These are phyloP conservation scores for Allantophomopsis cytisporea DNA, from an alignment of 2,329 filamentous ascomycete species.

Conservation along the genomic window DNA sequence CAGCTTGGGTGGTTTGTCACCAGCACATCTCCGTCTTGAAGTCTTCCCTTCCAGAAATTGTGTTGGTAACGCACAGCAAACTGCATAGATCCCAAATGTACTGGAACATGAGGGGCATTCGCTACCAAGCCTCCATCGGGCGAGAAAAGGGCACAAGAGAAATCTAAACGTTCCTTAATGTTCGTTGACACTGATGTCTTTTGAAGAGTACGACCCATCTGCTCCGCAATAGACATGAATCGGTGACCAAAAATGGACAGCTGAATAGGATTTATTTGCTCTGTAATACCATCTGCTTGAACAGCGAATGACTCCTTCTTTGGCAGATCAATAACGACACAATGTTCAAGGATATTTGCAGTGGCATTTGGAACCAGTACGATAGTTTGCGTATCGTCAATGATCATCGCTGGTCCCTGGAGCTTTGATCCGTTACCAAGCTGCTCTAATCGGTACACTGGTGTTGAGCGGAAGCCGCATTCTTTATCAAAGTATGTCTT, in stretches of 20 bases:
- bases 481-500: constrained; percentile 58
- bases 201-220: constrained; percentile 68
- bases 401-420: constrained; percentile 71
- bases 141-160: constrained; percentile 73
- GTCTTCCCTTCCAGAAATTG: constrained; percentile 64
- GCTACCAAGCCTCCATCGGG: constrained; percentile 63
- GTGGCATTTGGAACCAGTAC: constrained; percentile 70
- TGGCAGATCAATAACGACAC: constrained; percentile 77
- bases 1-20: constrained; percentile 78
- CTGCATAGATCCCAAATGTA: constrained; percentile 76
- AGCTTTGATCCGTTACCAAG: constrained; percentile 60
- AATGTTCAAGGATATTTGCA: constrained; percentile 69
- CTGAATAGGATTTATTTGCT: constrained; percentile 52
- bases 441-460: constrained; percentile 70
- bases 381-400: constrained; percentile 83
- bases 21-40: constrained; percentile 69
- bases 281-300: constrained; percentile 21
- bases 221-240: constrained; percentile 78
- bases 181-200: constrained; percentile 73
- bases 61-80: constrained; percentile 70
- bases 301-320: constrained; percentile 21
- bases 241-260: constrained; percentile 69
- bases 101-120: constrained; percentile 69
- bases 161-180: constrained; percentile 72
- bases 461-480: constrained; percentile 59